Percentiles rank a stretch among this genome's conserved stretches.
Conservation (phyloP, 2,329 filamentous ascomycete genomes). For the Dactylella cylindrospora region DNA sequence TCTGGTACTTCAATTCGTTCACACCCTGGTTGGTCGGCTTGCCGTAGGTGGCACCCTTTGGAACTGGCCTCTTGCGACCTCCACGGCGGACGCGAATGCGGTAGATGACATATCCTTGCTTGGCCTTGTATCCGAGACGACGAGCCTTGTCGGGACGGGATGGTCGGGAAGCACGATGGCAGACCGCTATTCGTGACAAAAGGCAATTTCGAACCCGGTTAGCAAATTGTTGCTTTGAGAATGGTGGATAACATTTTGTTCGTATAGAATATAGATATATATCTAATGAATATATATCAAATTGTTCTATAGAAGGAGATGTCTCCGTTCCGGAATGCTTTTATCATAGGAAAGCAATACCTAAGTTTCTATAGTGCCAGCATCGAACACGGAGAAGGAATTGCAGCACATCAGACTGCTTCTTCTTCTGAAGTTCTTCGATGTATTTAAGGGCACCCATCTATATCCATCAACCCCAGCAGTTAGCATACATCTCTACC, state of each 20-base stretch:
- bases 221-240: constrained; percentile 19
- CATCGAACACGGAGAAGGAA: constrained; percentile 99
- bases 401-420: constrained; percentile 99
- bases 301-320: constrained; percentile 57
- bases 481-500: constrained; percentile 24
- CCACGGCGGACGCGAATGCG: constrained; percentile 96
- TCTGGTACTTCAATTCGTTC: constrained; percentile 99
- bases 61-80: constrained; percentile 94
- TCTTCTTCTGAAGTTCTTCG: constrained; percentile 99
- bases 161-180: constrained; percentile 97
- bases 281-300: constrained; percentile 99
- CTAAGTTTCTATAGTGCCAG: constrained; percentile 71
- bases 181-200: constrained; percentile 84
- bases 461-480: constrained; percentile 53
- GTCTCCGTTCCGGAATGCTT: constrained; percentile 52
- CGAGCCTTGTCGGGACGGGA: constrained; percentile 99
- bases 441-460: constrained; percentile 99
- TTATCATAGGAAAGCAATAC: constrained; percentile 46
- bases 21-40: constrained; percentile 99
- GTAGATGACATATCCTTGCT: constrained; percentile 99
- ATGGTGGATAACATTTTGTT: constrained; percentile 10
- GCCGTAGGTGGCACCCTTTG: constrained; percentile 99
- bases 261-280: constrained; percentile 58
- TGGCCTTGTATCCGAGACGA: constrained; percentile 99
- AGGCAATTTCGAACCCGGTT: constrained; percentile 69